Evolutionary conservation across 768 basidiomycete genomes (phyloP), one percentile per base, ranked within the genome.

Genomic region (Trametes punicea): DNA sequence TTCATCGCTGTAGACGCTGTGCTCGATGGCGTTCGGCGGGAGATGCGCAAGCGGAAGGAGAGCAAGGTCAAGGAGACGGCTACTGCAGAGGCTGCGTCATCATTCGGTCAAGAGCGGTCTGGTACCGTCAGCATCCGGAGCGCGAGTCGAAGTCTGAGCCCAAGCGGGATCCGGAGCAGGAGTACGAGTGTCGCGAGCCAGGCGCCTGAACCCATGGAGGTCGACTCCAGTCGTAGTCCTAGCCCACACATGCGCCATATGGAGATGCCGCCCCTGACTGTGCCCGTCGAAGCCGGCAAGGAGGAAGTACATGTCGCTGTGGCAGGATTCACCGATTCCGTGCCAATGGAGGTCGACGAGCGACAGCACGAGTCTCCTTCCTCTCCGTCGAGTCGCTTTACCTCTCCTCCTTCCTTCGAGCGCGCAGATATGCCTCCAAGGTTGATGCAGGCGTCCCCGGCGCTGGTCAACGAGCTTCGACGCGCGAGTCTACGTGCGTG

Each of bases 1-100:
- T 98, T 92, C 69, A 93, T 98, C 65, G 84, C 90, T 7, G 82
- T 96, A 1, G 91, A 93, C 67, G 86, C 91, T 7, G 76, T 92
- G n/a, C 74, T 95, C 51, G 89, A 92, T 66, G 87, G 82, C 4
- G 73, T 93, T 3, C 73, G 81, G 64, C 69, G 77, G 47, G 88
- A 93, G 70, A 63, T 87, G 65, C 69, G 65, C 23, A 75, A 68
- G 57, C 65, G 65, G 9, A 63, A 64, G 45, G 74, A 73, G 39
- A 64, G 48, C 21, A 50, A 50, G 23, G 55, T 20, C 38, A 21
- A 54, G 36, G 57, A 52, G 40, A 45, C 34, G 26, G 56, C 50
- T 8, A 21, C 49, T 3, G 58, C 58, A 41, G 56, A 52, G 47
- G 53, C 48, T 2, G 57, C 48, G 6, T 52, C 57, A n/a, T 29